A percentile compares a stretch with the other conserved stretches of the same genome.
Conservation (phyloP, 345 rosid genomes). For the Mangifera indica region DNA sequence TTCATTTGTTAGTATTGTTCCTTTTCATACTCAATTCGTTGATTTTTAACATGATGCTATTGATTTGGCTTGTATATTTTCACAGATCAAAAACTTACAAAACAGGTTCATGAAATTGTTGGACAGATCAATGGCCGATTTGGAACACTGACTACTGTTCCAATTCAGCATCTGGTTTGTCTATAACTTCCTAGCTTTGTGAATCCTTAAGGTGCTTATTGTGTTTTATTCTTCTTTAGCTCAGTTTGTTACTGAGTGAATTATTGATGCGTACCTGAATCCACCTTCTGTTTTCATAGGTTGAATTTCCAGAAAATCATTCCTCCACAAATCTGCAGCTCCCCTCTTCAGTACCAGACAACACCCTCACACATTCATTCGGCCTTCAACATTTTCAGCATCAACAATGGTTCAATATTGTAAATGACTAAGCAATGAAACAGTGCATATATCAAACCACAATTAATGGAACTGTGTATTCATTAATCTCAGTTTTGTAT, state of each 20-base stretch:
- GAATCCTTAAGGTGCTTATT: not conserved
- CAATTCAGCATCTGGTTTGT: slow-evolving; percentile 94
- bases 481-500: no score
- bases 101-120: slow-evolving; percentile 99
- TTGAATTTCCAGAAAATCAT: no score
- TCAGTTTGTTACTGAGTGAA: slow-evolving; percentile 20
- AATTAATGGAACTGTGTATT: no score
- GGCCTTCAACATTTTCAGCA: no score
- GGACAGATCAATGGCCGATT: slow-evolving; percentile 99
- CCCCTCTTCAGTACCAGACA: no score
- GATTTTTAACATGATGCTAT: not conserved
- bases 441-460: no score
- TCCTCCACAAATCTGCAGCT: no score
- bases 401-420: no score
- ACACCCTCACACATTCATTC: no score
- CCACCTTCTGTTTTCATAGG: no score
- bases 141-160: slow-evolving; percentile 92
- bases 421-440: no score
- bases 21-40: slow-evolving; percentile 1
- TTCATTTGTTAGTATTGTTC: not conserved
- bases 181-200: slow-evolving; percentile 18
- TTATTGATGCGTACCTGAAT: no score
- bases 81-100: slow-evolving; percentile 96
- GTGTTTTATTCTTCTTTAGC: slow-evolving; percentile 10
- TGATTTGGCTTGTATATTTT: slow-evolving; percentile 17